phyloP scores from a whole-genome alignment of 805 yeast genomes.

The Teunomyces cretensis region DNA sequence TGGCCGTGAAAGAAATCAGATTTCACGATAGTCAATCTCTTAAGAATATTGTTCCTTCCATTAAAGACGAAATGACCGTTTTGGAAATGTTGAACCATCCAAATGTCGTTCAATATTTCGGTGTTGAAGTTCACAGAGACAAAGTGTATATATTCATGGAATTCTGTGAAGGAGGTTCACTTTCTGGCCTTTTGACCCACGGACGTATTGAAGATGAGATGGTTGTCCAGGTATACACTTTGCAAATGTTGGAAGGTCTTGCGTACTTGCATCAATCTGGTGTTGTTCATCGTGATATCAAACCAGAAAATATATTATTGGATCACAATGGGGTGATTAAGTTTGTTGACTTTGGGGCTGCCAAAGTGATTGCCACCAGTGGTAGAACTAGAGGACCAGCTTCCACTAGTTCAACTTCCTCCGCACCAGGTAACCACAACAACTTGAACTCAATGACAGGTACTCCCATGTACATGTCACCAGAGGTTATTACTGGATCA shows the following conservation, averaged over 20 bases:
- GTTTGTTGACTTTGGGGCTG: conserved; percentile 97
- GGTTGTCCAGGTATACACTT: conserved; percentile 83
- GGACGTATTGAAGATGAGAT: conserved; percentile 95
- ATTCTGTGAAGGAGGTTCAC: conserved; percentile 92
- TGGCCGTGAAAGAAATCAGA: conserved; percentile 95
- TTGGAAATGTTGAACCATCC: conserved; percentile 94
- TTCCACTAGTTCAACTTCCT: background rate
- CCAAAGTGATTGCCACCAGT: conserved; percentile 77
- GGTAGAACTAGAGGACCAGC: conserved; percentile 38
- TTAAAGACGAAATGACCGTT: conserved; percentile 95
- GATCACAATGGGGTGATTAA: conserved; percentile 93
- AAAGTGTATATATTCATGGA: conserved; percentile 96
- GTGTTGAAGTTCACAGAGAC: conserved; percentile 96
- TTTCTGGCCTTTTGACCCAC: conserved; percentile 80
- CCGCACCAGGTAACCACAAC: conserved; percentile 8
- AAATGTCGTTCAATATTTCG: conserved; percentile 92
- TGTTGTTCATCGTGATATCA: conserved; percentile 94
- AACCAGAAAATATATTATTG: conserved; percentile 88
- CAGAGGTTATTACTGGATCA: conserved; percentile 87
- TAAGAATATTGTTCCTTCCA: conserved; percentile 78
- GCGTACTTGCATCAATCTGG: conserved; percentile 94
- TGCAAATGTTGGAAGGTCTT: conserved; percentile 92
- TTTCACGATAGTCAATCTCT: conserved; percentile 87
- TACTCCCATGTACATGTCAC: conserved; percentile 99
- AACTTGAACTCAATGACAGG: conserved; percentile 66